phyloP scores from a whole-genome alignment of 192 early-diverging fungal species.

The Podila horticola region DNA sequence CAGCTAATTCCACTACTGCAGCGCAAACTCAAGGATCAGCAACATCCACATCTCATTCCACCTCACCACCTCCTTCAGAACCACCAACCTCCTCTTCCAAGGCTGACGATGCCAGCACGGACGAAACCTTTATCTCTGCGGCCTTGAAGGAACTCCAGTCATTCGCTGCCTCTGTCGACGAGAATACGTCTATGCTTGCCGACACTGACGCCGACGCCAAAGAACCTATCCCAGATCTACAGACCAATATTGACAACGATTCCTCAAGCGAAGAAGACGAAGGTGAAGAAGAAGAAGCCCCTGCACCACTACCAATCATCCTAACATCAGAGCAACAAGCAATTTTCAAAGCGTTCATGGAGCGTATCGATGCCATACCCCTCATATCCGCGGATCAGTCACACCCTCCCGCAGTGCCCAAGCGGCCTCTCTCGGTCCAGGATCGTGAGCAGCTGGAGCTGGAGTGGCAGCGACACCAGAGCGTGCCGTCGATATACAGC shows the following conservation, averaged over 20 bases:
- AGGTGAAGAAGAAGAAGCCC: no score
- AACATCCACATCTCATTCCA: neutral
- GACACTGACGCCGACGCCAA: neutral
- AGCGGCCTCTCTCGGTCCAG: neutral
- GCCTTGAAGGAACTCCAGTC: slow-evolving; percentile 29
- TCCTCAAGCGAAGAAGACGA: neutral
- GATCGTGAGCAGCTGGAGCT: neutral
- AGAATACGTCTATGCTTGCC: neutral
- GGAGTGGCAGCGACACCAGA: slow-evolving; percentile 12
- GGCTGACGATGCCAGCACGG: neutral
- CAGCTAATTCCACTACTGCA: neutral
- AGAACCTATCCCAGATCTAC: neutral
- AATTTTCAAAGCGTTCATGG: slow-evolving; percentile 23
- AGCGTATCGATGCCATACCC: slow-evolving; percentile 22
- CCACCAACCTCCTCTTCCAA: neutral
- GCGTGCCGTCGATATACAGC: slow-evolving; percentile 29
- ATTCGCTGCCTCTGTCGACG: slow-evolving; percentile 27
- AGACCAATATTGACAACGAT: neutral
- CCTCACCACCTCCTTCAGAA: neutral
- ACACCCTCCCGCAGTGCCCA: neutral
- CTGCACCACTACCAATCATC: neutral
- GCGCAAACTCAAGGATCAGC: neutral
- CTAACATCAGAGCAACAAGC: slow-evolving; percentile 22
- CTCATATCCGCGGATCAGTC: slow-evolving; percentile 16
- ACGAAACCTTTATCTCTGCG: slow-evolving; percentile 8